These are phyloP conservation scores for Pelagophyceae sp. DNA, from an alignment of 352 stramenopile species.

Conservation along the genomic window DNA sequence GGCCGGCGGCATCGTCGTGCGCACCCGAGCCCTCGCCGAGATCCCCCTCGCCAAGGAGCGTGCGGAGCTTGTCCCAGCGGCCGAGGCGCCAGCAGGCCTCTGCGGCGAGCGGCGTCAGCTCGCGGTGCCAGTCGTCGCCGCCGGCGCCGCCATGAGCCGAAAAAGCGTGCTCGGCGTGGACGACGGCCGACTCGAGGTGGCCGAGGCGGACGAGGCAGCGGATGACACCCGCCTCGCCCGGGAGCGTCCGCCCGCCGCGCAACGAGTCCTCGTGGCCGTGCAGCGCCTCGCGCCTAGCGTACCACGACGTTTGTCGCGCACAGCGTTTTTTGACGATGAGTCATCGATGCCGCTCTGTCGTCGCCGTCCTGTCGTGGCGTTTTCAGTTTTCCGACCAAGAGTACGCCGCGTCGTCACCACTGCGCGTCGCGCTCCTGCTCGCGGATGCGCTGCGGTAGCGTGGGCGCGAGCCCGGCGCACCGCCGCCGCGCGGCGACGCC, in stretches of 20 bases:
- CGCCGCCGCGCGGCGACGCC: slow-evolving; percentile 39
- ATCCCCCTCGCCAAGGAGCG: slow-evolving; percentile 24
- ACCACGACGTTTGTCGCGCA: too few relatives aligned
- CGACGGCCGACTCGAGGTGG: slow-evolving; percentile 56
- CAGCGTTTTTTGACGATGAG: too few relatives aligned
- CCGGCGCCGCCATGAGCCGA: too few relatives aligned
- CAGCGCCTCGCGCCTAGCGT: too few relatives aligned
- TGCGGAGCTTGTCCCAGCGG: slow-evolving; percentile 44
- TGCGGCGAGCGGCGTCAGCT: slow-evolving; percentile 34
- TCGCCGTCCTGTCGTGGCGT: too few relatives aligned
- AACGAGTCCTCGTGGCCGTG: too few relatives aligned
- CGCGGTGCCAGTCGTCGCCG: not conserved
- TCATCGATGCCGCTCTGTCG: too few relatives aligned
- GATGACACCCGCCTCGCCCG: not conserved
- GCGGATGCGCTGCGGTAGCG: slow-evolving; percentile 32
- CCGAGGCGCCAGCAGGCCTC: slow-evolving; percentile 58
- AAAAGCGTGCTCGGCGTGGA: slow-evolving; percentile 46
- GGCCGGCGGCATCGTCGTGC: slow-evolving; percentile 22
- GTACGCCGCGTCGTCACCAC: slow-evolving; percentile 34
- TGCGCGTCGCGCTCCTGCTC: slow-evolving; percentile 48
- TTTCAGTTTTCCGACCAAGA: too few relatives aligned
- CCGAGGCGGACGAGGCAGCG: slow-evolving; percentile 40
- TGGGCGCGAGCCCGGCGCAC: slow-evolving; percentile 29
- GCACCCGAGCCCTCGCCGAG: slow-evolving; percentile 30
- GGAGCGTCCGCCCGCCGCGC: too few relatives aligned